phyloP scores from a whole-genome alignment of 2,329 filamentous ascomycete species.

The Hypoxylon rubiginosum region DNA sequence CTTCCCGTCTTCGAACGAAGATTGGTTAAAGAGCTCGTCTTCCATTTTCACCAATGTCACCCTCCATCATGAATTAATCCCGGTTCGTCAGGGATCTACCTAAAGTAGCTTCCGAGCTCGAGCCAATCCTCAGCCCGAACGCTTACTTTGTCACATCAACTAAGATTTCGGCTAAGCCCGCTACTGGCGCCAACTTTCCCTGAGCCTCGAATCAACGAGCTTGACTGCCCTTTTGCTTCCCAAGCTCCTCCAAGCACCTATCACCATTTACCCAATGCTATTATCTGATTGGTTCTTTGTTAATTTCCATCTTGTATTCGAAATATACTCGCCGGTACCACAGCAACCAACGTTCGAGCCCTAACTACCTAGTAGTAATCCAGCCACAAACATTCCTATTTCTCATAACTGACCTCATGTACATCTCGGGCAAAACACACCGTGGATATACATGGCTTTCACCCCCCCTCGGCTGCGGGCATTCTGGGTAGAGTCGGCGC shows the following conservation, averaged over 20 bases:
- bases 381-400: constrained; percentile 22
- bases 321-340: constrained; percentile 38
- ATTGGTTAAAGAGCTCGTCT: constrained; percentile 46
- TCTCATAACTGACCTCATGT: constrained; percentile 10
- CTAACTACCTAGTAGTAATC: constrained; percentile 14
- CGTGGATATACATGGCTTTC: constrained; percentile 12
- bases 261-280: constrained; percentile 18
- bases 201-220: constrained; percentile 45
- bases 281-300: constrained; percentile 29
- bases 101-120: constrained; percentile 38
- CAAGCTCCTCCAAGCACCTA: constrained; percentile 21
- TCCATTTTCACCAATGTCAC: neutral
- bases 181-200: constrained; percentile 46
- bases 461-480: constrained; percentile 24
- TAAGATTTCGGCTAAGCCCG: constrained; percentile 47
- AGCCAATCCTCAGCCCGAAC: constrained; percentile 47
- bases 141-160: constrained; percentile 49
- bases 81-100: constrained; percentile 38
- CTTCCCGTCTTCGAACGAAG: constrained; percentile 48
- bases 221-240: constrained; percentile 12
- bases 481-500: constrained; percentile 31
- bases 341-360: constrained; percentile 37
- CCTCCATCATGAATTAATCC: constrained; percentile 41
- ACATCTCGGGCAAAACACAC: constrained; percentile 20
- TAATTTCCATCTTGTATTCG: constrained; percentile 24